phyloP scores from a whole-genome alignment of 305 asterid genomes.

The Solanum hybrid region DNA sequence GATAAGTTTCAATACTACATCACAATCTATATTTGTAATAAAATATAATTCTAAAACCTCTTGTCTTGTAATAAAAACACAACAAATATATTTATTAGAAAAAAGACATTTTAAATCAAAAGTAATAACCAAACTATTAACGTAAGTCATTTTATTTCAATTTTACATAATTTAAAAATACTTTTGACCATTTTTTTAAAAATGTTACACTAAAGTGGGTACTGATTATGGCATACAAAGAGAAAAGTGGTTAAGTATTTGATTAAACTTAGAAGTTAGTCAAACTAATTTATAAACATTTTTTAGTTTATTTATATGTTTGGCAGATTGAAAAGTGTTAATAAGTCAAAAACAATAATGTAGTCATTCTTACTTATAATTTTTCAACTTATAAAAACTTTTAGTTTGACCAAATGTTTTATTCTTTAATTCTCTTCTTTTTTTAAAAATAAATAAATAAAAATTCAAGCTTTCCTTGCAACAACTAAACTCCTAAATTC shows the following conservation, averaged over 20 bases:
- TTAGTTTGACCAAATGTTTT: not conserved
- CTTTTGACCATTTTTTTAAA: not conserved
- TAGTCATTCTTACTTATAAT: not conserved
- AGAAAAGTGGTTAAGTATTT: not conserved
- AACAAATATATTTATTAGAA: too few relatives aligned
- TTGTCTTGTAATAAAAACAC: not conserved
- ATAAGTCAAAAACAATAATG: not conserved
- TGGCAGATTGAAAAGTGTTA: not conserved
- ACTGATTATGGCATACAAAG: not conserved
- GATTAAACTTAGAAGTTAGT: not conserved
- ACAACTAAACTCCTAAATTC: not conserved
- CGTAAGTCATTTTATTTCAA: not conserved
- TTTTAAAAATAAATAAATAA: too few relatives aligned
- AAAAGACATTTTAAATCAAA: too few relatives aligned
- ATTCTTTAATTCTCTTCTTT: not conserved
- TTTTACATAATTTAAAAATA: too few relatives aligned
- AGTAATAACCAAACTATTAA: not conserved
- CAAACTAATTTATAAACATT: not conserved
- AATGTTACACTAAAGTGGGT: not conserved
- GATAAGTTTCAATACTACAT: not conserved
- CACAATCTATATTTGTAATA: too few relatives aligned
- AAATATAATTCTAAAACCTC: not conserved
- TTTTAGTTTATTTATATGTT: not conserved
- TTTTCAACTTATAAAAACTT: not conserved
- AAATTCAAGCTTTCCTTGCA: not conserved